Evolutionary conservation across 495 filamentous ascomycete genomes (phyloP), one percentile per base, ranked within the genome.

Genomic region (Penicillium ucsense): DNA sequence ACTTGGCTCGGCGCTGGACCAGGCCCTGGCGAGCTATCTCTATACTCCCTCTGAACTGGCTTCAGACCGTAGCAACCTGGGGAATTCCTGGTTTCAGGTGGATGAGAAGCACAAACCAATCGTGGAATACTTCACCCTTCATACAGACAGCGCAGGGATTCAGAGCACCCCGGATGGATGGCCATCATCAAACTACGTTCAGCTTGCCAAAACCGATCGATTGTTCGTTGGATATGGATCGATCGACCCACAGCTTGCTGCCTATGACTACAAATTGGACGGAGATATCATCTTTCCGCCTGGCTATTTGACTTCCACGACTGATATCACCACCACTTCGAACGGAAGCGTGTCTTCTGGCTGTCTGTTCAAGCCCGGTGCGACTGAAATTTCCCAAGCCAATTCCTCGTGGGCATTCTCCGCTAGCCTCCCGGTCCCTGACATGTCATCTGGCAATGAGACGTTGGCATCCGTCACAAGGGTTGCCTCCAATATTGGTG

Each of bases 351-450:
- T 80, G 6, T 64, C 64, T 4, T 60, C 55, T 8, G 76, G 76
- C 20, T 85, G 81, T 57, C 65, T 79, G 33, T 77, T 79, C 48
- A 49, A 68, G 32, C 51, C 67, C 1, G 61, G 55, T 1, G 64
- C 53, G 2, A 56, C 66, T 4, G 43, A 55, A 4, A 49, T 79
- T n/a, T 60, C 68, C 7, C 47, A 60, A 6, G 61, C 61, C 28
- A 83, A 84, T 51, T 68, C 74, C 4, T 83, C 81, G 6, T 85
- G 81, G 80, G 78, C 79, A 28, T 32, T 60, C n/a, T 57, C 61
- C 10, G 55, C 46, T 39, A 29, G 45, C 11, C 47, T 72, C n/a
- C 48, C 69, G 2, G 41, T 63, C 10, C 59, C 60, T n/a, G 38
- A 49, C 6, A 60, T 44, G 39, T 48, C 64, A 30, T 67, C 57